These are phyloP conservation scores for Amanita exitialis DNA, from an alignment of 768 basidiomycete genomes.

Conservation along the genomic window DNA sequence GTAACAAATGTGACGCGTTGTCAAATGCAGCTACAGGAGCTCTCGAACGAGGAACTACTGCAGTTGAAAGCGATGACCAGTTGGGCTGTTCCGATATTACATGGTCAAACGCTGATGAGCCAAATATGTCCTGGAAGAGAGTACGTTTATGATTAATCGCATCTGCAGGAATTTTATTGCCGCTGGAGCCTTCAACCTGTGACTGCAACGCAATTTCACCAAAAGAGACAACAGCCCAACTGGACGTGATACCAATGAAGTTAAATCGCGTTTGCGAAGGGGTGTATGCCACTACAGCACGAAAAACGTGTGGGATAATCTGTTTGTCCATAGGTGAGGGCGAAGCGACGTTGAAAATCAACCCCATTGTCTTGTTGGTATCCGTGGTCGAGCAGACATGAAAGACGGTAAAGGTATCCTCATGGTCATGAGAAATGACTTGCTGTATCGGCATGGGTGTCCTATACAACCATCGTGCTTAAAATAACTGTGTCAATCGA, in stretches of 20 bases:
- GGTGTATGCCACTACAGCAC: constrained; percentile 31
- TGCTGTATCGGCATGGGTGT: constrained; percentile 3
- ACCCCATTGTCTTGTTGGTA: constrained; percentile 27
- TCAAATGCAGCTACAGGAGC: constrained; percentile 44
- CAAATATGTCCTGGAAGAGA: constrained; percentile 89
- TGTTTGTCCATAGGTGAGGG: constrained; percentile 30
- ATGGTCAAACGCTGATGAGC: constrained; percentile 54
- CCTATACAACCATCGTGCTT: constrained; percentile 1
- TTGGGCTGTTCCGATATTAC: constrained; percentile 14
- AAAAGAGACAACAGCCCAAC: constrained; percentile 57
- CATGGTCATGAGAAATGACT: constrained; percentile 8
- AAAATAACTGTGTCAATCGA: background rate
- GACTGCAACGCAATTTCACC: constrained; percentile 43
- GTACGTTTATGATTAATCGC: constrained; percentile 31
- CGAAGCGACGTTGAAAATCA: constrained; percentile 38
- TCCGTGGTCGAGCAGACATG: constrained; percentile 20
- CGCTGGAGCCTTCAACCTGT: constrained; percentile 29
- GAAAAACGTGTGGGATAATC: constrained; percentile 54
- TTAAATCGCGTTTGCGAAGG: constrained; percentile 30
- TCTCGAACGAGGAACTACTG: constrained; percentile 15
- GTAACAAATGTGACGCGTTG: constrained; percentile 66
- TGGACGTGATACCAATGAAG: constrained; percentile 60
- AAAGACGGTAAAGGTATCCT: constrained; percentile 53
- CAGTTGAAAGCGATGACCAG: constrained; percentile 6
- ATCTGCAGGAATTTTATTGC: constrained; percentile 10